Conservation (phyloP, 345 rosid species). For the Pistacia vera region DNA sequence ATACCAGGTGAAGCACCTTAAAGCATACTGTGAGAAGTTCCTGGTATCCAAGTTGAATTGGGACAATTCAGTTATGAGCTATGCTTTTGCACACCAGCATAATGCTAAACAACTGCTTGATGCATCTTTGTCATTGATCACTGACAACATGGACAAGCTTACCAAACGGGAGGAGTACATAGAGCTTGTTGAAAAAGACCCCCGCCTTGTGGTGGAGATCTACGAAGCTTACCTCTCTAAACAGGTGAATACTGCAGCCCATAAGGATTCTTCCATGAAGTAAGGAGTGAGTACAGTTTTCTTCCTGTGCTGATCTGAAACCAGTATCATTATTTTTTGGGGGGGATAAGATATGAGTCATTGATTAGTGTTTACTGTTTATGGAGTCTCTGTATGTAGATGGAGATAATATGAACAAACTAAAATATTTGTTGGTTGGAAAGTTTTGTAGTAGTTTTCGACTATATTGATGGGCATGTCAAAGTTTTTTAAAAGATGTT, state of each 20-base stretch:
- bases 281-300: conserved; percentile 6
- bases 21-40: conserved; percentile 71
- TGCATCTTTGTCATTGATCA: conserved; percentile 64
- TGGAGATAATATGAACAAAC: not conserved
- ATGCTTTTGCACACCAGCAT: conserved; percentile 88
- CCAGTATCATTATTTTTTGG: not conserved
- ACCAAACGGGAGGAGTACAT: conserved; percentile 61
- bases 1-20: conserved; percentile 83
- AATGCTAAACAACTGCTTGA: conserved; percentile 68
- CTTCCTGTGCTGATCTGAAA: conserved; percentile 1
- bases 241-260: conserved; percentile 74
- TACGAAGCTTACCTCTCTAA: conserved; percentile 72
- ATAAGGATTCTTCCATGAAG: conserved; percentile 34
- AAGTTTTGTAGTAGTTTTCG: not conserved
- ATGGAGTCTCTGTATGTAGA: not conserved
- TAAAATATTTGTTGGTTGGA: not conserved
- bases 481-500: not conserved
- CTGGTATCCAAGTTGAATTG: conserved; percentile 70
- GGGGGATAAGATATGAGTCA: not conserved
- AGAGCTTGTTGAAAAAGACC: conserved; percentile 80
- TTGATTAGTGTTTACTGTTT: not conserved
- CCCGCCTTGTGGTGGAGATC: conserved; percentile 73
- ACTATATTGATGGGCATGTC: not conserved
- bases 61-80: conserved; percentile 75
- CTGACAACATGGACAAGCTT: conserved; percentile 81